Conservation (phyloP, 257 asterid species). For the Euphrasia confusa region DNA sequence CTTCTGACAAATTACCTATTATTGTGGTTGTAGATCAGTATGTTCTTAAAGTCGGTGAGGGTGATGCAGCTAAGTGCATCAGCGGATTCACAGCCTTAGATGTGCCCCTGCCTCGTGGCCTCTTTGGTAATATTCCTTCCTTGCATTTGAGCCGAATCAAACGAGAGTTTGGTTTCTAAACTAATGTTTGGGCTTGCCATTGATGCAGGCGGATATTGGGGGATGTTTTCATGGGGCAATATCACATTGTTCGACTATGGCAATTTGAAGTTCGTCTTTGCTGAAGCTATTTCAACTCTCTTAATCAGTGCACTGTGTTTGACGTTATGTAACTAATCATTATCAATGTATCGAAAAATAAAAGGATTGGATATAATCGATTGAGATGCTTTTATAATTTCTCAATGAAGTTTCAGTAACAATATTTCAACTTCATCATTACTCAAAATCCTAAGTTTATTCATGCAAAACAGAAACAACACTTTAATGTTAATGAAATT, state of each 20-base stretch:
- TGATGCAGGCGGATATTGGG: constrained; percentile 86
- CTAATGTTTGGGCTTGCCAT: neutral
- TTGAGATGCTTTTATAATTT: no score
- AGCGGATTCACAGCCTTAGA: no score
- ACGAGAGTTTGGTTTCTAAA: neutral
- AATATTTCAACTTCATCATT: no score
- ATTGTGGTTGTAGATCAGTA: constrained; percentile 40
- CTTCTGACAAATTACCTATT: neutral
- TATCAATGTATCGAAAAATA: no score
- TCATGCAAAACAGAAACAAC: no score
- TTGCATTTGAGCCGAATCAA: neutral
- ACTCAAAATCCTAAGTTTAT: no score
- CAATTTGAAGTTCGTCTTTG: constrained; percentile 78
- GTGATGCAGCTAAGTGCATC: no score
- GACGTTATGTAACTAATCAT: neutral
- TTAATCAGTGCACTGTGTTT: neutral
- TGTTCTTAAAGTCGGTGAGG: constrained; percentile 86
- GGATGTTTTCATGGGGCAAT: constrained; percentile 89
- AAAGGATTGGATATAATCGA: no score
- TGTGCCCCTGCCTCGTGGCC: no score
- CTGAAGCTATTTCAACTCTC: constrained; percentile 70
- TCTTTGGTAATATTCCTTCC: constrained; percentile 44
- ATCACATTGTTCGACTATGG: constrained; percentile 91
- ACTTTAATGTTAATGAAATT: no score
- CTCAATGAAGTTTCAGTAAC: no score